Evolutionary conservation across 2,329 filamentous ascomycete genomes (phyloP).

Genomic region (Moelleriella libera): DNA sequence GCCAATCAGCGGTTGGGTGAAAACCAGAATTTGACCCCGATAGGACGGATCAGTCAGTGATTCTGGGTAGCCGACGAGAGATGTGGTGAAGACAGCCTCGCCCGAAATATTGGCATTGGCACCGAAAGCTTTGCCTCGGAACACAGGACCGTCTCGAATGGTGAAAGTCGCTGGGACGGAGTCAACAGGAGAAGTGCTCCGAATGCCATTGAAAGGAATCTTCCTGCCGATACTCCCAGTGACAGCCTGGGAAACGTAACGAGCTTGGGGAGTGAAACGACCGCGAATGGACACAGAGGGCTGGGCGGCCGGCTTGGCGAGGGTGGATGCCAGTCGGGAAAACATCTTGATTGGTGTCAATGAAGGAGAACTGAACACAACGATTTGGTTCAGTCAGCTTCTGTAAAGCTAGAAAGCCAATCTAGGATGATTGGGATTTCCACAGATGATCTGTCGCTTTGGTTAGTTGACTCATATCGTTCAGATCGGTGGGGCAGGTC

Average conservation of each 20-base stretch:
- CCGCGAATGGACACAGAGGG: slow-evolving; percentile 24
- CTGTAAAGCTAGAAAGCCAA: neutral
- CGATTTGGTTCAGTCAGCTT: neutral
- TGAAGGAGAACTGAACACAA: neutral
- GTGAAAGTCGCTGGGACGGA: slow-evolving; percentile 65
- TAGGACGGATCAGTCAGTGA: slow-evolving; percentile 82
- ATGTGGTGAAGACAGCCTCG: slow-evolving; percentile 97
- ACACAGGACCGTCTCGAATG: slow-evolving; percentile 90
- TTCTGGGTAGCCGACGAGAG: slow-evolving; percentile 94
- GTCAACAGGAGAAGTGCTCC: slow-evolving; percentile 50
- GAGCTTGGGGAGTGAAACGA: slow-evolving; percentile 24
- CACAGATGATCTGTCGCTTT: slow-evolving; percentile 23
- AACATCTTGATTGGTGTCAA: slow-evolving; percentile 35
- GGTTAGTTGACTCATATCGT: slow-evolving; percentile 5
- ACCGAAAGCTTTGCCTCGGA: slow-evolving; percentile 91
- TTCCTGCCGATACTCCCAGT: slow-evolving; percentile 56
- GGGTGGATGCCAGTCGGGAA: slow-evolving; percentile 36
- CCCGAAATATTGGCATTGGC: slow-evolving; percentile 94
- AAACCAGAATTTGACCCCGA: slow-evolving; percentile 91
- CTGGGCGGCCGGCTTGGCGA: slow-evolving; percentile 38
- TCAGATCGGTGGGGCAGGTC: slow-evolving; percentile 18
- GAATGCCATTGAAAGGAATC: slow-evolving; percentile 43
- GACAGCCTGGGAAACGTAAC: slow-evolving; percentile 20
- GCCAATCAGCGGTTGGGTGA: slow-evolving; percentile 93
- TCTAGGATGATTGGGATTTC: slow-evolving; percentile 22